Evolutionary conservation across 108 stramenopile species (phyloP).

Genomic region (Licmophora abbreviata): DNA sequence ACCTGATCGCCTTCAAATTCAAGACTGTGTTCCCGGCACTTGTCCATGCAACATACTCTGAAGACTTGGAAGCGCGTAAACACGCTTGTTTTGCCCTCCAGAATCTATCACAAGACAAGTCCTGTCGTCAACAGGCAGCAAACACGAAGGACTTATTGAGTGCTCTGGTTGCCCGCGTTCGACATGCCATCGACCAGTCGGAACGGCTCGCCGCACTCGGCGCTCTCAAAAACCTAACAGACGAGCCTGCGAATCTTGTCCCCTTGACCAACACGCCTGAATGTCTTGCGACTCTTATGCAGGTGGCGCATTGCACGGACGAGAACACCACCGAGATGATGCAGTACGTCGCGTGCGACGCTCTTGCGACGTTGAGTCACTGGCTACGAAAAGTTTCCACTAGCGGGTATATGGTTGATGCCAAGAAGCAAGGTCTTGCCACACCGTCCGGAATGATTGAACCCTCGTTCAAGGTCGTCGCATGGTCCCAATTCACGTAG

Average conservation of each 20-base stretch:
- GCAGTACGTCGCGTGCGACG: conserved; percentile 72
- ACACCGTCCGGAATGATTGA: conserved; percentile 24
- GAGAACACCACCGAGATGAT: conserved; percentile 33
- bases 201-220: conserved; percentile 53
- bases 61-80: conserved; percentile 38
- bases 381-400: conserved; percentile 74
- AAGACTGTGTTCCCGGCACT: conserved; percentile 43
- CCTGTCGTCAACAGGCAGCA: conserved; percentile 62
- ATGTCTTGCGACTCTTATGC: conserved; percentile 70
- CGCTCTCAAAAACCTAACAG: conserved; percentile 63
- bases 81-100: conserved; percentile 67
- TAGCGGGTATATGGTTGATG: conserved; percentile 24
- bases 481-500: conserved; percentile 41
- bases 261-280: conserved; percentile 74
- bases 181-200: conserved; percentile 22
- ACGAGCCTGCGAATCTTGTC: conserved; percentile 81
- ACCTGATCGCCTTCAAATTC: conserved; percentile 52
- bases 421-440: conserved; percentile 1
- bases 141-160: conserved; percentile 37
- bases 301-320: conserved; percentile 43
- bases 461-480: conserved; percentile 29
- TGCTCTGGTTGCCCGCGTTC: conserved; percentile 31
- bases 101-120: conserved; percentile 69
- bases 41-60: conserved; percentile 45
- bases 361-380: conserved; percentile 66